These are phyloP conservation scores for Blastobotrys illinoisensis DNA, from an alignment of 1,139 yeast genomes.

Conservation along the genomic window DNA sequence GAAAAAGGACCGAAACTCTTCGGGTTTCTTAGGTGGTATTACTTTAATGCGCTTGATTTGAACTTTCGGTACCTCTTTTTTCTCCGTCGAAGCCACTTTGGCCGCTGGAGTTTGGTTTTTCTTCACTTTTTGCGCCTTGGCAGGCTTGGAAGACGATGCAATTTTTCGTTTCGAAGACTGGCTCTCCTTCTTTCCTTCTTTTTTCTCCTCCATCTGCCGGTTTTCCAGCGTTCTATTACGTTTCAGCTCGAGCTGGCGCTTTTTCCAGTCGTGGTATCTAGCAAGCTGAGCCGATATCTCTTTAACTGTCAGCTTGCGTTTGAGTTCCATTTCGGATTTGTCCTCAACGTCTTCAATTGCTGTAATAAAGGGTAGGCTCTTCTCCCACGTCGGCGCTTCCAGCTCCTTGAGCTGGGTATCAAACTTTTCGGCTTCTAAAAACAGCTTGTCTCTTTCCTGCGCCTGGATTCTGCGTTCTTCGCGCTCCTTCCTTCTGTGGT, in stretches of 20 bases:
- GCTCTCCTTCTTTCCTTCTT: not conserved
- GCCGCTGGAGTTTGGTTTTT: not conserved
- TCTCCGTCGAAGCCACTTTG: not conserved
- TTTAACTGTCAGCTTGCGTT: conserved; percentile 46
- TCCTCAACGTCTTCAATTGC: conserved; percentile 45
- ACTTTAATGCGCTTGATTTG: conserved; percentile 1
- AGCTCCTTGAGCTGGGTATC: conserved; percentile 43
- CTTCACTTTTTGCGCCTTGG: not conserved
- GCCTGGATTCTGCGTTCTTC: conserved; percentile 61
- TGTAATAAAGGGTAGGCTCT: conserved; percentile 48
- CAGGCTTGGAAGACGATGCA: not conserved
- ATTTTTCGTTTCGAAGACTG: not conserved
- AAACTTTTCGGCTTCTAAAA: conserved; percentile 48
- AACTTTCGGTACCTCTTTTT: not conserved
- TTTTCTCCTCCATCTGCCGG: conserved; percentile 3
- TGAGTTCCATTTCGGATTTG: conserved; percentile 44
- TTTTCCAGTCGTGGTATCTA: conserved; percentile 44
- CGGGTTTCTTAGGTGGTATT: conserved; percentile 7
- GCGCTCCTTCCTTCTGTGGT: conserved; percentile 59
- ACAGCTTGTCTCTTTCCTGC: conserved; percentile 48
- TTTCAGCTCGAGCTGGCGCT: conserved; percentile 22
- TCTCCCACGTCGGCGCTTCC: conserved; percentile 51
- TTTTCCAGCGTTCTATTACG: not conserved
- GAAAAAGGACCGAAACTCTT: conserved; percentile 19
- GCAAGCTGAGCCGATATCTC: conserved; percentile 46